Evolutionary conservation across 2,329 filamentous ascomycete genomes (phyloP).

Genomic region (Stemphylium vesicarium): DNA sequence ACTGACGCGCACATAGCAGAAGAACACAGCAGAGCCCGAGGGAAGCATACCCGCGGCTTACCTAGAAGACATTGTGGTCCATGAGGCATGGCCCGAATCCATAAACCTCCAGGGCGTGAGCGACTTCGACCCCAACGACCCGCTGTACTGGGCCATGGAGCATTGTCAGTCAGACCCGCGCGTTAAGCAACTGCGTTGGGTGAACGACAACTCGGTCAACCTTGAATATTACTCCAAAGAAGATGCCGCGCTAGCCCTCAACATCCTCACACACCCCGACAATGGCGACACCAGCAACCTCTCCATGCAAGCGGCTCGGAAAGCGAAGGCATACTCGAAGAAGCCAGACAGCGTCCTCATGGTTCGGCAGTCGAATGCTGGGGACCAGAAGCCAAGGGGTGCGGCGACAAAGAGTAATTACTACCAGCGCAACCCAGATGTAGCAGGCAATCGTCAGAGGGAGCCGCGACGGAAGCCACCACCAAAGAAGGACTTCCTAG

Average conservation of each 20-base stretch:
- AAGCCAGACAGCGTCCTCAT: conserved; percentile 73
- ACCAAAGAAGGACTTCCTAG: conserved; percentile 33
- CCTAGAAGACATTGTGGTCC: conserved; percentile 38
- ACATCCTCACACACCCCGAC: conserved; percentile 60
- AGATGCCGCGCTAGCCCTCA: conserved; percentile 61
- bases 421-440: conserved; percentile 89
- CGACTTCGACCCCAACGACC: conserved; percentile 78
- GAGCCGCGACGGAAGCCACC: conserved; percentile 60
- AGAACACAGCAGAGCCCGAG: conserved; percentile 8
- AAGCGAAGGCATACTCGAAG: conserved; percentile 69
- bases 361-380: conserved; percentile 74
- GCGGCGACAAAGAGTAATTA: conserved; percentile 85
- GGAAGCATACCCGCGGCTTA: conserved; percentile 42
- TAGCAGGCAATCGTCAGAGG: conserved; percentile 68
- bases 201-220: conserved; percentile 91
- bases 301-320: conserved; percentile 66
- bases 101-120: conserved; percentile 86
- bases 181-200: conserved; percentile 77
- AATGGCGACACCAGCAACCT: conserved; percentile 47
- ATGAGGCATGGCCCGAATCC: conserved; percentile 62
- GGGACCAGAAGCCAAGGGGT: conserved; percentile 80
- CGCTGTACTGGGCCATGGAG: conserved; percentile 75
- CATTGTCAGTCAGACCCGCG: conserved; percentile 66
- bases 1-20: conserved; percentile 9
- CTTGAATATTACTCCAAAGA: conserved; percentile 71